These are phyloP conservation scores for Rubroboletus pulcherrimus DNA, from an alignment of 768 basidiomycete species.

Conservation along the genomic window DNA sequence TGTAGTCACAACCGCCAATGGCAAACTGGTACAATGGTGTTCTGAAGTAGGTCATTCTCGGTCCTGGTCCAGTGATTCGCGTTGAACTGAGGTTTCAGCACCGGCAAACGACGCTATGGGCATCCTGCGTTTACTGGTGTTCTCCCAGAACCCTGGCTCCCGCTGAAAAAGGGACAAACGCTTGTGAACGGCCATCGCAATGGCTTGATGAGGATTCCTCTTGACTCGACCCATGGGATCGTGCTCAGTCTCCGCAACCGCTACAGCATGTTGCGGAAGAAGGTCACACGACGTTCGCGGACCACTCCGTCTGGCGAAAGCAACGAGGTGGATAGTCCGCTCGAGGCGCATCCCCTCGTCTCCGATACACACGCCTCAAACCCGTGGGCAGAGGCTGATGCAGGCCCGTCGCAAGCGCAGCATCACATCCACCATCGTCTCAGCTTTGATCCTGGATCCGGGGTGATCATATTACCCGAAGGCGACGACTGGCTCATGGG, in stretches of 20 bases:
- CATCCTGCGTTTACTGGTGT: constrained; percentile 94
- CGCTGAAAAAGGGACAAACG: constrained; percentile 77
- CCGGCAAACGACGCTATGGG: constrained; percentile 91
- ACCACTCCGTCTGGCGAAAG: constrained; percentile 6
- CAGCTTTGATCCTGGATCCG: constrained; percentile 83
- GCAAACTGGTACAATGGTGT: constrained; percentile 92
- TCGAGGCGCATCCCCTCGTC: constrained; percentile 21
- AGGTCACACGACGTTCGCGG: constrained; percentile 15
- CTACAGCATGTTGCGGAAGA: constrained; percentile 49
- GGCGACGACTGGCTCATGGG: constrained; percentile 61
- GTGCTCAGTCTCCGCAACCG: constrained; percentile 80
- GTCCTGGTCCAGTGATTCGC: not conserved
- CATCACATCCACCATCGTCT: constrained; percentile 48
- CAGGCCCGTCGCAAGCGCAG: constrained; percentile 21
- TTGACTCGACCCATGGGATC: constrained; percentile 58
- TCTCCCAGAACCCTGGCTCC: constrained; percentile 92
- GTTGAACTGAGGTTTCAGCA: constrained; percentile 43
- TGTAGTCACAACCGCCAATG: constrained; percentile 93
- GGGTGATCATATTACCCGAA: constrained; percentile 86
- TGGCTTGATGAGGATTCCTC: constrained; percentile 34
- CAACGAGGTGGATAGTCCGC: not conserved
- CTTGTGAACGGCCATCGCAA: constrained; percentile 52
- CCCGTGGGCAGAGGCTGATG: constrained; percentile 55
- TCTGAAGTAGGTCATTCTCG: constrained; percentile 58
- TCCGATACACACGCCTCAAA: constrained; percentile 37